Evolutionary conservation across 1,139 yeast genomes (phyloP).

Genomic region (Meyerozyma carpophila): DNA sequence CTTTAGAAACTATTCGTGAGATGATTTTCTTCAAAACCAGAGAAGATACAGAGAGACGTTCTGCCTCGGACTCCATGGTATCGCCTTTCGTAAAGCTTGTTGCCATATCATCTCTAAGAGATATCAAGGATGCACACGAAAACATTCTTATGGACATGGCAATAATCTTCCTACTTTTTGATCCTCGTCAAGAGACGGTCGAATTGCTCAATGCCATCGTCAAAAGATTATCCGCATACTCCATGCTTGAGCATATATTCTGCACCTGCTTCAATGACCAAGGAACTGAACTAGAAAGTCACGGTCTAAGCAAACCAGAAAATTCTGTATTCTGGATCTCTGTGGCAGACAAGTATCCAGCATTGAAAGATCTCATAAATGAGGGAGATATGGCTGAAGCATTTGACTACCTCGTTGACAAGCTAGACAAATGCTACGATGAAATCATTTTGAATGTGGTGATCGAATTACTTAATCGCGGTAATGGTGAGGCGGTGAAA

Average conservation of each 20-base stretch:
- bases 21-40: background rate
- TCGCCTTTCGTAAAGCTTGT: constrained; percentile 17
- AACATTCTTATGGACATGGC: constrained; percentile 6
- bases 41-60: background rate
- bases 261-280: constrained; percentile 6
- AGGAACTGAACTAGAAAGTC: constrained; percentile 5
- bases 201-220: constrained; percentile 6
- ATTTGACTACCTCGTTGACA: constrained; percentile 20
- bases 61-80: background rate
- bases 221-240: constrained; percentile 4
- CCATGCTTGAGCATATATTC: constrained; percentile 6
- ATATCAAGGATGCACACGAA: constrained; percentile 23
- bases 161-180: constrained; percentile 30
- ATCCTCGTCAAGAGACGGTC: constrained; percentile 14
- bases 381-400: constrained; percentile 18
- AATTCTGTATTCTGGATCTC: constrained; percentile 11
- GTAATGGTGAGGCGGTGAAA: constrained; percentile 19
- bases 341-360: constrained; percentile 16
- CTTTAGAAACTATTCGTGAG: background rate
- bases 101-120: constrained; percentile 20
- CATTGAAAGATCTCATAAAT: constrained; percentile 17
- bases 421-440: constrained; percentile 12
- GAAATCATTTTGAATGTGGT: constrained; percentile 19
- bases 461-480: constrained; percentile 25
- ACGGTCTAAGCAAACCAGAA: constrained; percentile 5